These are phyloP conservation scores for Neonectria neomacrospora DNA, from an alignment of 2,329 filamentous ascomycete species.

Conservation along the genomic window DNA sequence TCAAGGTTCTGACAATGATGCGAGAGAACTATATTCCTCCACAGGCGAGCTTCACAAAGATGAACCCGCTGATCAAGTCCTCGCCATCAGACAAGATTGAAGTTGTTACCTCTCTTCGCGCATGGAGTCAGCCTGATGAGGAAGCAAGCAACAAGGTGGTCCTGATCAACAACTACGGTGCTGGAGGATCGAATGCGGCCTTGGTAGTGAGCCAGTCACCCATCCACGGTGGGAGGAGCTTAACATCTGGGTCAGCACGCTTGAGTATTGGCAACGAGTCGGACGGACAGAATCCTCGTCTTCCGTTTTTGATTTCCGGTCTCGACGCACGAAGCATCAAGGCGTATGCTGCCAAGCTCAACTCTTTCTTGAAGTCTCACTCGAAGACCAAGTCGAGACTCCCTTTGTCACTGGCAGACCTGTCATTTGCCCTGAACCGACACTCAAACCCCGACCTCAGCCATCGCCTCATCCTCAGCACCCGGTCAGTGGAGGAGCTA, in stretches of 20 bases:
- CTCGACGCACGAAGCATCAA: not conserved
- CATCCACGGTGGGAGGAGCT: no score
- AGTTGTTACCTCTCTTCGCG: not conserved
- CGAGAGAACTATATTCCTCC: slow-evolving; percentile 42
- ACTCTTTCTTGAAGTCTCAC: not conserved
- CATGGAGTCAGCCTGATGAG: slow-evolving; percentile 39
- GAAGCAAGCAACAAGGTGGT: slow-evolving; percentile 4
- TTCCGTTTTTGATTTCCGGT: not conserved
- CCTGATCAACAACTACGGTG: slow-evolving; percentile 53
- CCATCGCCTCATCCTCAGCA: no score
- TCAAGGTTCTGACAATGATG: slow-evolving; percentile 61
- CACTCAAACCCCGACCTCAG: no score
- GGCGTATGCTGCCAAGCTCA: not conserved
- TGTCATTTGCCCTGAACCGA: no score
- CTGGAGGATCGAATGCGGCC: slow-evolving; percentile 40
- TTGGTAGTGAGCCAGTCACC: not conserved
- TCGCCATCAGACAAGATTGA: not conserved
- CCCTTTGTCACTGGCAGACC: no score
- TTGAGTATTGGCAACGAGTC: no score
- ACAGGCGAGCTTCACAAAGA: slow-evolving; percentile 47
- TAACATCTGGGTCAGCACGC: no score
- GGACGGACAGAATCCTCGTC: no score
- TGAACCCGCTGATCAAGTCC: slow-evolving; percentile 43
- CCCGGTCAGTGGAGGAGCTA: no score
- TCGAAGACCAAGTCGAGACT: no score